Evolutionary conservation across 805 yeast genomes (phyloP).

Genomic region (Kazachstania taianensis): DNA sequence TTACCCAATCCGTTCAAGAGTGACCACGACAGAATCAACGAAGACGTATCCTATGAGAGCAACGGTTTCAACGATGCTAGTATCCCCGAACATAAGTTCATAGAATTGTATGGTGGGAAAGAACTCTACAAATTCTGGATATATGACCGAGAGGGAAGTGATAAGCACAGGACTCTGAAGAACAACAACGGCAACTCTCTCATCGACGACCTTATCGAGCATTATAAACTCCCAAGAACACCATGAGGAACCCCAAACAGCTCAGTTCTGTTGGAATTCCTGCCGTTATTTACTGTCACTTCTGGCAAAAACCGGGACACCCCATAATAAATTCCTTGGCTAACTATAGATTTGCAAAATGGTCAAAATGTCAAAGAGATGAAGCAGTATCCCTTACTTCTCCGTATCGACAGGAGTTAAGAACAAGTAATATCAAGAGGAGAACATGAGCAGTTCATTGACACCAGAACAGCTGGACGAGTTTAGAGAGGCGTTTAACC

Average conservation of each 20-base stretch:
- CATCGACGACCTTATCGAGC: conserved; percentile 6
- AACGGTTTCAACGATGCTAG: conserved; percentile 22
- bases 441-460: no score
- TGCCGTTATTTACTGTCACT: no score
- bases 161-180: conserved; percentile 23
- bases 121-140: conserved; percentile 44
- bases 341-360: no score
- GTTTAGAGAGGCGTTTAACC: conserved; percentile 92
- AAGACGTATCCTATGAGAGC: background rate
- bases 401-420: background rate
- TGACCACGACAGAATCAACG: no score
- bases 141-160: conserved; percentile 28
- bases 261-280: no score
- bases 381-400: no score
- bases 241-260: no score
- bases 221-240: no score
- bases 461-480: conserved; percentile 93
- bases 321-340: no score
- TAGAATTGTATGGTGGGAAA: conserved; percentile 32
- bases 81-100: conserved; percentile 42
- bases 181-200: conserved; percentile 21
- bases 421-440: background rate
- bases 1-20: conserved; percentile 5
- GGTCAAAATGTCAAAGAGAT: no score
- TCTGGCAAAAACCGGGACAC: no score